Percentiles rank a stretch among this genome's conserved stretches.
These are phyloP conservation scores for Diaporthe sp. DNA, from an alignment of 2,329 filamentous ascomycete species.

Conservation along the genomic window DNA sequence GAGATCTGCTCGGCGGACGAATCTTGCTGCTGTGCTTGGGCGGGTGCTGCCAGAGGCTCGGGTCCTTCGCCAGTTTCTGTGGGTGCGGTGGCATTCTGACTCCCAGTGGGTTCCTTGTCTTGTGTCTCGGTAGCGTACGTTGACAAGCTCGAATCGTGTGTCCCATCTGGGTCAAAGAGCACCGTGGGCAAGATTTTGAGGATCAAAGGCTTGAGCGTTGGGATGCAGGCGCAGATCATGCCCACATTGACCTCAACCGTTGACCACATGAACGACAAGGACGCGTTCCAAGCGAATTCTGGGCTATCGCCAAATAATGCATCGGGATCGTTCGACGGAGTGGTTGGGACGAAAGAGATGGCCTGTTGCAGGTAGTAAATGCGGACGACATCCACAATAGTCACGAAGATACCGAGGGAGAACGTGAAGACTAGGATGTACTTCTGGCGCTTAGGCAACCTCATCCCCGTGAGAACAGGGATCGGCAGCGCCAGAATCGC, in stretches of 20 bases:
- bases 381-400: constrained; percentile 87
- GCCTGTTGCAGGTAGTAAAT: constrained; percentile 91
- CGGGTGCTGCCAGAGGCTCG: neutral
- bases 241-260: constrained; percentile 92
- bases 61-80: constrained; percentile 1
- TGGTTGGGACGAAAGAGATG: constrained; percentile 57
- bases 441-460: constrained; percentile 87
- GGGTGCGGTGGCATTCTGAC: constrained; percentile 22
- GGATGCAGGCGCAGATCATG: constrained; percentile 92
- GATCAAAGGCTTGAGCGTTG: constrained; percentile 88
- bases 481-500: constrained; percentile 90
- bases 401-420: constrained; percentile 86
- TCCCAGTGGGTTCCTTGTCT: constrained; percentile 15
- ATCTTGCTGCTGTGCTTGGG: constrained; percentile 7
- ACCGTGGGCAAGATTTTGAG: constrained; percentile 71
- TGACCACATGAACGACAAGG: constrained; percentile 92
- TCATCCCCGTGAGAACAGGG: constrained; percentile 88
- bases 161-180: constrained; percentile 65
- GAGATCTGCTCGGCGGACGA: constrained; percentile 45
- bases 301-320: constrained; percentile 64
- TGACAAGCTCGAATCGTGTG: constrained; percentile 47
- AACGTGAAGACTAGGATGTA: constrained; percentile 89
- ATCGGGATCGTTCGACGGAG: constrained; percentile 51
- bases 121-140: constrained; percentile 45
- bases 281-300: constrained; percentile 80